Conservation (phyloP, 176 grass and related monocot genomes). For the Zoysia japonica region DNA sequence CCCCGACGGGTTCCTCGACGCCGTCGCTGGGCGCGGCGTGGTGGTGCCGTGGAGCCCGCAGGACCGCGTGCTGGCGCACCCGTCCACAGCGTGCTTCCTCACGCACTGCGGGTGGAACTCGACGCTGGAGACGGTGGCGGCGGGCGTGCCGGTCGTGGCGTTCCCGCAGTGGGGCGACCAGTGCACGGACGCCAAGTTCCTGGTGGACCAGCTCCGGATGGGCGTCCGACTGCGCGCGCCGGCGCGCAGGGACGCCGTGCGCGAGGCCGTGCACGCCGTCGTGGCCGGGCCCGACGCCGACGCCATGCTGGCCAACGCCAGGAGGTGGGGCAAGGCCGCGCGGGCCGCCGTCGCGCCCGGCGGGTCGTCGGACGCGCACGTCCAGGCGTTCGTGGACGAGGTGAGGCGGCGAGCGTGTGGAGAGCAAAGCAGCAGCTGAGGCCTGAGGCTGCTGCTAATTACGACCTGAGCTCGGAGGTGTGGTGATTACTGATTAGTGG, state of each 20-base stretch:
- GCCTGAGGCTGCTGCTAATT: too few relatives aligned
- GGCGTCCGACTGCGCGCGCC: conserved; percentile 2
- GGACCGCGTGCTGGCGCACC: conserved; percentile 64
- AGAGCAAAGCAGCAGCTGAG: background rate
- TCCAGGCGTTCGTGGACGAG: conserved; percentile 70
- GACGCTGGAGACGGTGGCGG: conserved; percentile 64
- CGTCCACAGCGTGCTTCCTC: conserved; percentile 64
- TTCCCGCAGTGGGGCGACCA: conserved; percentile 85
- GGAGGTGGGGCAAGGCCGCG: conserved; percentile 2
- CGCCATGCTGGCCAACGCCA: too few relatives aligned
- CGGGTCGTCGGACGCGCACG: conserved; percentile 61
- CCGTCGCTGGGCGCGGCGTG: conserved; percentile 40
- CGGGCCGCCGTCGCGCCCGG: conserved; percentile 23
- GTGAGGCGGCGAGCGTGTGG: conserved; percentile 30
- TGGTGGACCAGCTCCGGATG: background rate
- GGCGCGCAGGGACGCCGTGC: too few relatives aligned
- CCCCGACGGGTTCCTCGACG: conserved; percentile 51
- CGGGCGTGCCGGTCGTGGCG: conserved; percentile 67
- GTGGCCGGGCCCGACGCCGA: too few relatives aligned
- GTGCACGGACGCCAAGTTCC: conserved; percentile 9
- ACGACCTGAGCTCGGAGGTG: too few relatives aligned
- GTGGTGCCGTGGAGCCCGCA: conserved; percentile 84
- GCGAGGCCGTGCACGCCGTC: too few relatives aligned
- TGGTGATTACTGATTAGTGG: too few relatives aligned
- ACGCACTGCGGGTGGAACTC: conserved; percentile 97